Evolutionary conservation across 1,284 basidiomycete species (phyloP), one percentile per base, ranked within the genome.

Genomic region (Phenoliferia sp.): DNA sequence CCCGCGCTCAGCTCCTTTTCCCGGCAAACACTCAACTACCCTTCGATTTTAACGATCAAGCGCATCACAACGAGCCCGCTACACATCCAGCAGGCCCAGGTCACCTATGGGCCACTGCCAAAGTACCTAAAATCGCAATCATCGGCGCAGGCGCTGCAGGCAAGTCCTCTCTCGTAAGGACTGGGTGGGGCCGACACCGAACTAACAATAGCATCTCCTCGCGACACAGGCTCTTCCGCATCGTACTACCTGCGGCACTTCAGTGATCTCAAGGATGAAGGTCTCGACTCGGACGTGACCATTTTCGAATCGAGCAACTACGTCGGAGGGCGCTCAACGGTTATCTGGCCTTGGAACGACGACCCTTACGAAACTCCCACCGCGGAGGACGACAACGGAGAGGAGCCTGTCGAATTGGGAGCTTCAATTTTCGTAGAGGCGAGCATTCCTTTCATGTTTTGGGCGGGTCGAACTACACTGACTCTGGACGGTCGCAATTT

Each of bases 371-470:
- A 62, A 6, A 26, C 32, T 54, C 48, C 39, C 1, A 31, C 17
- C 33, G 26, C 26, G 22, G 48, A 59, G 39, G 59, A 67, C 9
- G 55, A 52, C 5, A 62, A 54, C n/a, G 32, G 39, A 16, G 69
- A 67, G n/a, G 39, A 50, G 3, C 85, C 89, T 3, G 80, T 93
- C 44, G 94, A 85, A 75, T 82, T 95, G 0, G 95, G 95, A 1
- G 95, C 89, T 0, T 90, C 88, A 54, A 90, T 97, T 69, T 97
- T 95, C 78, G 89, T 94, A 4, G 77, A 84, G 60, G 85, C 76
- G 94, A 60, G 87, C 88, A 85, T 85, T 89, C 68, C 60, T 26
- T 26, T 31, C 1, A 5, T 28, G n/a, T 28, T 9, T 35, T 15
- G 16, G 28, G 26, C 50, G 6, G 33, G 29, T 2, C n/a, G n/a